Conservation (phyloP, 2,329 filamentous ascomycete genomes). For the Alternaria tenuissima region DNA sequence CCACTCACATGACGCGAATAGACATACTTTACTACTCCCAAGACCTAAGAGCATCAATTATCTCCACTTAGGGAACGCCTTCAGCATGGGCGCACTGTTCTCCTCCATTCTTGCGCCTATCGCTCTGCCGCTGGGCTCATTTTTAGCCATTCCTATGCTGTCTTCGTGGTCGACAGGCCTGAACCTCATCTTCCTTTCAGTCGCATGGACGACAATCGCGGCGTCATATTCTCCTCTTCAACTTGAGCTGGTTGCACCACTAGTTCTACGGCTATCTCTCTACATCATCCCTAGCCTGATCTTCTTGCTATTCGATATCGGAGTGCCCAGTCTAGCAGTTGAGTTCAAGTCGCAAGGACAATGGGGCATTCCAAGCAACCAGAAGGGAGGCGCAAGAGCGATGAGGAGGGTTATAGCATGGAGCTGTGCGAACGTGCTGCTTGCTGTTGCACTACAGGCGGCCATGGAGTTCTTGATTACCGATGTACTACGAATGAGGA, state of each 20-base stretch:
- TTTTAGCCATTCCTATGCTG: constrained; percentile 76
- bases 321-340: constrained; percentile 73
- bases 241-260: constrained; percentile 76
- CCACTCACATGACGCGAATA: constrained; percentile 6
- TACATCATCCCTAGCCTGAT: constrained; percentile 76
- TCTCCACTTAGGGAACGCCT: neutral
- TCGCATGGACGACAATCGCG: constrained; percentile 87
- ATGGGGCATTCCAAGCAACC: constrained; percentile 55
- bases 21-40: neutral
- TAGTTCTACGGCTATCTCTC: constrained; percentile 72
- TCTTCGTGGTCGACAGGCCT: constrained; percentile 81
- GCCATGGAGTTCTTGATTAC: constrained; percentile 64
- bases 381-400: constrained; percentile 52
- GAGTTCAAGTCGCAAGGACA: constrained; percentile 73
- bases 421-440: constrained; percentile 63
- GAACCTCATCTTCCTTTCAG: constrained; percentile 87
- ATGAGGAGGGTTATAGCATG: constrained; percentile 62
- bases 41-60: neutral
- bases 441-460: constrained; percentile 64
- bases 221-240: constrained; percentile 77
- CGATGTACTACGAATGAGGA: constrained; percentile 61
- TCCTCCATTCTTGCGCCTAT: constrained; percentile 42
- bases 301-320: constrained; percentile 76
- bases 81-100: constrained; percentile 39
- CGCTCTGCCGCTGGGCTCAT: constrained; percentile 58